Percentiles rank a stretch among this genome's conserved stretches.
Evolutionary conservation across 2,329 filamentous ascomycete species (phyloP).

Genomic region (Volutella citrinella): DNA sequence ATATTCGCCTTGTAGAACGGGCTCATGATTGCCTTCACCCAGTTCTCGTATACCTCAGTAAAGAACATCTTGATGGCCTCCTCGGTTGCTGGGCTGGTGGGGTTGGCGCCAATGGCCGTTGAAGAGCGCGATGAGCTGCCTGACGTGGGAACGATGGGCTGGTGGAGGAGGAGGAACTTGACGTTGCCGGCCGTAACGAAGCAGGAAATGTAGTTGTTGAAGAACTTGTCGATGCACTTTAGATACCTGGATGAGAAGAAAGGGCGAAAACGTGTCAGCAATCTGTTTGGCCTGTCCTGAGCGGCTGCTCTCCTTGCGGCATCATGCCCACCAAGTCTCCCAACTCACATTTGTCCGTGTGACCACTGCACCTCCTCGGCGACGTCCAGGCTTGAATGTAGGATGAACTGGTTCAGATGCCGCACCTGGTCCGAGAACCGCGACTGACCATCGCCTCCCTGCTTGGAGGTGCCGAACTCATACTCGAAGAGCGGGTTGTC

Average conservation of each 20-base stretch:
- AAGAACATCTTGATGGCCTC: conserved; percentile 96
- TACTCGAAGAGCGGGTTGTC: conserved; percentile 96
- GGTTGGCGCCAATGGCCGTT: conserved; percentile 78
- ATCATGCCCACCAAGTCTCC: too few relatives aligned
- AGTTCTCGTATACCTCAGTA: conserved; percentile 90
- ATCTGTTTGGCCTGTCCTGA: conserved; percentile 2
- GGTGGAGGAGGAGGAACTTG: conserved; percentile 91
- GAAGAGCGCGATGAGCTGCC: conserved; percentile 51
- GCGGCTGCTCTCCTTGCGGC: too few relatives aligned
- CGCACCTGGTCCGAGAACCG: conserved; percentile 85
- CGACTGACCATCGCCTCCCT: conserved; percentile 87
- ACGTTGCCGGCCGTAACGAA: conserved; percentile 91
- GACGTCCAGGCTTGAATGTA: conserved; percentile 90
- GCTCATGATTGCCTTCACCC: conserved; percentile 96
- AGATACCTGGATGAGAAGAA: conserved; percentile 66
- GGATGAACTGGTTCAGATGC: conserved; percentile 96
- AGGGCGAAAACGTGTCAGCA: conserved; percentile 3
- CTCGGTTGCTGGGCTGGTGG: conserved; percentile 84
- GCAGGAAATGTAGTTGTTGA: conserved; percentile 91
- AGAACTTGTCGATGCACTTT: conserved; percentile 95
- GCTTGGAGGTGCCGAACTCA: conserved; percentile 95
- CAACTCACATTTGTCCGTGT: conserved; percentile 72
- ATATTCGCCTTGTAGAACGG: conserved; percentile 89
- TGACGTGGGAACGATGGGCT: conserved; percentile 55
- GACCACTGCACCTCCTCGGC: conserved; percentile 97